Percentiles rank a stretch among this genome's conserved stretches.
These are phyloP conservation scores for Anisodus acutangulus DNA, from an alignment of 257 asterid genomes.

Conservation along the genomic window DNA sequence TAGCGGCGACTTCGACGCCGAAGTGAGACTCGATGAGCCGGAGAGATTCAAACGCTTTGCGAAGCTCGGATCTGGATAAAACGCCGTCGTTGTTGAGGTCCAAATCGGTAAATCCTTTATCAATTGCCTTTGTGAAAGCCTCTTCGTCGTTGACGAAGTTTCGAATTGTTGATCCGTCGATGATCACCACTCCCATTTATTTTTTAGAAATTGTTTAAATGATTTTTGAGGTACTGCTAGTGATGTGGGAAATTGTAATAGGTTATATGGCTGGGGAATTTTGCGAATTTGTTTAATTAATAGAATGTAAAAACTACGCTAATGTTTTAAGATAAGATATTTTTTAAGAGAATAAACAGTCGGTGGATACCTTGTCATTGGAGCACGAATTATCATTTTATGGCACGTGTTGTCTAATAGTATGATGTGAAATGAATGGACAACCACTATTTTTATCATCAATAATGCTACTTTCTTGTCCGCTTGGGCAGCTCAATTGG, in stretches of 20 bases:
- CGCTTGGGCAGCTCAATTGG: no score
- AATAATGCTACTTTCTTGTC: no score
- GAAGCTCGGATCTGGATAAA: slow-evolving; percentile 78
- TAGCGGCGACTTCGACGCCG: slow-evolving; percentile 60
- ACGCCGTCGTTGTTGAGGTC: slow-evolving; percentile 89
- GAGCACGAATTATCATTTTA: neutral
- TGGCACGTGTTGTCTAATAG: neutral
- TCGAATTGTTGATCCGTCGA: slow-evolving; percentile 76
- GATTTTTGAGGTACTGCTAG: neutral
- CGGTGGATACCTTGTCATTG: slow-evolving; percentile 2
- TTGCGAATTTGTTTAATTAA: neutral
- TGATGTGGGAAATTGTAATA: neutral
- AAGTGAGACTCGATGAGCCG: slow-evolving; percentile 76
- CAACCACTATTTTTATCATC: no score
- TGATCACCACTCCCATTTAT: slow-evolving; percentile 68
- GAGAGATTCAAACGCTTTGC: slow-evolving; percentile 79
- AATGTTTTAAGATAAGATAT: neutral
- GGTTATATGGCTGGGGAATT: neutral
- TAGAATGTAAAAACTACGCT: slow-evolving; percentile 1
- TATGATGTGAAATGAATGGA: no score
- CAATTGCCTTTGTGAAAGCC: slow-evolving; percentile 57
- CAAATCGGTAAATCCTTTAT: slow-evolving; percentile 59
- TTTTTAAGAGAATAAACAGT: neutral
- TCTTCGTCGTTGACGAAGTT: slow-evolving; percentile 65
- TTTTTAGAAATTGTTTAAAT: neutral